phyloP scores from a whole-genome alignment of 139 green algal species.

The Mychonastes homosphaera region DNA sequence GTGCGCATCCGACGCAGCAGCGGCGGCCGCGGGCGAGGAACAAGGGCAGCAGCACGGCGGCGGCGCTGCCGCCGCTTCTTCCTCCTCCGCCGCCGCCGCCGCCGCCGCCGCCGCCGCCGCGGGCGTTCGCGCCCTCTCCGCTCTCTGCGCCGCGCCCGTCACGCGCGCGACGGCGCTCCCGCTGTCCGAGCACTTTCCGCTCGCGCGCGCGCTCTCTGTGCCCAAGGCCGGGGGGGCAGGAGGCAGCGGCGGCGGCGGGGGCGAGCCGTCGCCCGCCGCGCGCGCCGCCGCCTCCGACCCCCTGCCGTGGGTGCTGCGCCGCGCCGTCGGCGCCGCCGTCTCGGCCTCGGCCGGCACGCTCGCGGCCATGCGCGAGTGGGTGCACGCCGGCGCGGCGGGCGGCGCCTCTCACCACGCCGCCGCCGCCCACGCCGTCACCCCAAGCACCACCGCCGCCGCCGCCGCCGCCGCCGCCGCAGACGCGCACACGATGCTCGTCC shows the following conservation, averaged over 20 bases:
- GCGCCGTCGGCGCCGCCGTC: slow-evolving; percentile 21
- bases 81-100: not conserved
- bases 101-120: slow-evolving; percentile 10
- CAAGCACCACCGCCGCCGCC: not conserved
- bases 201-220: slow-evolving; percentile 16
- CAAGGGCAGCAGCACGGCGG: slow-evolving; percentile 1
- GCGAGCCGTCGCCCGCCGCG: too few species aligned
- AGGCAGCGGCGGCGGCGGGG: not conserved
- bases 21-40: not conserved
- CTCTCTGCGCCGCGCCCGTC: slow-evolving; percentile 13
- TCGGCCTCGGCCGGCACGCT: slow-evolving; percentile 11
- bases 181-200: slow-evolving; percentile 20
- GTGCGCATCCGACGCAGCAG: slow-evolving; percentile 19
- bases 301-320: too few species aligned
- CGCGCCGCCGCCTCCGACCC: too few species aligned
- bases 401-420: not conserved
- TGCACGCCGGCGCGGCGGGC: not conserved
- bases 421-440: not conserved
- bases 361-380: slow-evolving; percentile 15
- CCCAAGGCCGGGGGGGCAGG: not conserved
- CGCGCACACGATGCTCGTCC: too few species aligned
- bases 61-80: too few species aligned
- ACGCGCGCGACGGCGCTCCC: not conserved
- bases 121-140: slow-evolving; percentile 10
- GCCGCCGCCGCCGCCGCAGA: slow-evolving; percentile 9